Evolutionary conservation across 2,329 filamentous ascomycete genomes (phyloP), one percentile per base, ranked within the genome.

Genomic region (Rhinocladiella mackenziei): DNA sequence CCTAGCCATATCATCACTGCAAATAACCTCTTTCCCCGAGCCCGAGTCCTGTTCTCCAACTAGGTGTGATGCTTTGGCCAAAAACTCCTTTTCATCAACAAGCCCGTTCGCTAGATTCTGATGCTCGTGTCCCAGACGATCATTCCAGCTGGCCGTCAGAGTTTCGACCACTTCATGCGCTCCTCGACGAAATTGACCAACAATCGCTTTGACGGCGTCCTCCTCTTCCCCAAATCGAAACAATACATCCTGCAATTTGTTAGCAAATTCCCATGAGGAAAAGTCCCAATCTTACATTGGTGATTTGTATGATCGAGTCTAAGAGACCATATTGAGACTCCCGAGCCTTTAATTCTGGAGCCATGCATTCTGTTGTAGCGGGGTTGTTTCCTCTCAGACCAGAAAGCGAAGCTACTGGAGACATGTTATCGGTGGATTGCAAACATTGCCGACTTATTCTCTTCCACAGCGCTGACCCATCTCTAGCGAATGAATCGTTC

Each of bases 191-290:
- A 40, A 43, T 28, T 44, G 19, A 9, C 43, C 31, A 3, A 49
- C 38, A 17, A 44, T 49, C 6, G 42, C 34, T 17, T 28, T 38
- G 8, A 49, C 38, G 18, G 43, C 50, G 29, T 52, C 50, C 36
- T 52, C 50, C 39, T 52, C 50, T 33, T 43, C 29, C 7, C 45
- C 39, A 18, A 52, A 52, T 11, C 50, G 50, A 34, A 46, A 47
- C 7, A 52, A 30, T 5, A 52, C 45, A 42, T 52, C 45, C 50
- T 52, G 20, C 20, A 19, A 8, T n/a, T 4, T 9, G 22, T 45
- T 20, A 51, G 45, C 32, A 29, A 34, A 19, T 8, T 8, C 25
- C 14, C 10, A 14, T 26, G 25, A n/a, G 7, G 9, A 18, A 29
- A 19, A 7, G 3, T 15, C 5, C 7, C 5, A 26, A 9, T 18